A percentile compares a stretch with the other conserved stretches of the same genome.
Conservation (phyloP, 2,329 filamentous ascomycete genomes). For the Furcasterigmium sp. region DNA sequence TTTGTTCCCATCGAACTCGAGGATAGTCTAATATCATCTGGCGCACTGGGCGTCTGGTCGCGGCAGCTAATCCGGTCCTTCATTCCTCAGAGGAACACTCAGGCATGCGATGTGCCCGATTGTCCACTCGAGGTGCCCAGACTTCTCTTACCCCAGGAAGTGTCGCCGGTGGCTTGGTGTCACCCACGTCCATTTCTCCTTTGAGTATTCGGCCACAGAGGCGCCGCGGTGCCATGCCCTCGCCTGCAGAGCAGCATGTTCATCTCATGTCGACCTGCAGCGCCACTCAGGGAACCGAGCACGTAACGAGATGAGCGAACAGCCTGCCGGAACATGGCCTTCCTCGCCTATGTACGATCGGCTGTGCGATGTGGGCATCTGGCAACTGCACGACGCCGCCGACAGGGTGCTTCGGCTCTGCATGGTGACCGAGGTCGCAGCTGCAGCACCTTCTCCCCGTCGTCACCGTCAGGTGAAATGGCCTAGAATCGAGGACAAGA, state of each 20-base stretch:
- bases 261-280: background rate
- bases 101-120: background rate
- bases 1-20: background rate
- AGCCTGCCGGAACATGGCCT: no score
- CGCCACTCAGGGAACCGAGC: no score
- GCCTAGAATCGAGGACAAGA: no score
- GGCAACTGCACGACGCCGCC: no score
- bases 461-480: no score
- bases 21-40: background rate
- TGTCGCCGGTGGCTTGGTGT: background rate
- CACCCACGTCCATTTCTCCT: background rate
- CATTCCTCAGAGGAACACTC: slow-evolving; percentile 1
- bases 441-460: no score
- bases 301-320: no score
- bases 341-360: no score
- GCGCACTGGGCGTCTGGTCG: no score
- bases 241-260: background rate
- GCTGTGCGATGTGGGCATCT: no score
- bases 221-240: background rate
- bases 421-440: background rate
- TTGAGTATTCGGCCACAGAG: background rate
- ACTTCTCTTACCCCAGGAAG: background rate
- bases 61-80: slow-evolving; percentile 10
- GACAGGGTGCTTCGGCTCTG: no score
- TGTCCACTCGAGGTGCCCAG: slow-evolving; percentile 7